A percentile compares a stretch with the other conserved stretches of the same genome.
Conservation (phyloP, 805 yeast genomes). For the Candida manassasensis region DNA sequence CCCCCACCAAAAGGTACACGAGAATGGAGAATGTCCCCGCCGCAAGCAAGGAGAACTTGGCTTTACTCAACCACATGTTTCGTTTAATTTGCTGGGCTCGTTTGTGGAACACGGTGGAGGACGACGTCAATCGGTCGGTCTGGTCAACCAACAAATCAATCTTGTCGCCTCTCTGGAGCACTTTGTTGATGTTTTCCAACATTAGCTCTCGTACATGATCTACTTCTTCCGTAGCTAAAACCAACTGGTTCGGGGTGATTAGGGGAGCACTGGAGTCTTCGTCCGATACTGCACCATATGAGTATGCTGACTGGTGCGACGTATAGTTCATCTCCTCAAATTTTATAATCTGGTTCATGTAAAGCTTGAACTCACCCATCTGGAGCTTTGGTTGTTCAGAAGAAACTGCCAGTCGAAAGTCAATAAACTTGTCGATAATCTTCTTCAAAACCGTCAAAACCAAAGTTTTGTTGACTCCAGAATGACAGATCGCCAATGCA, state of each 20-base stretch:
- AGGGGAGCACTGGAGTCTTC: constrained; percentile 10
- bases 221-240: constrained; percentile 49
- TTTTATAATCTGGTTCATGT: constrained; percentile 53
- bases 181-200: constrained; percentile 68
- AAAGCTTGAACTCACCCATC: constrained; percentile 49
- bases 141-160: constrained; percentile 70
- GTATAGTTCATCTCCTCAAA: constrained; percentile 46
- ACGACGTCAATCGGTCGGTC: constrained; percentile 66
- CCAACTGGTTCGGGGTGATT: constrained; percentile 33
- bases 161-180: constrained; percentile 75
- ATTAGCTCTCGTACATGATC: constrained; percentile 62
- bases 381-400: constrained; percentile 19
- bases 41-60: constrained; percentile 36
- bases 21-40: constrained; percentile 20
- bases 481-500: constrained; percentile 44
- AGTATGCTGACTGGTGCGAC: constrained; percentile 27
- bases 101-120: constrained; percentile 65
- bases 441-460: constrained; percentile 46
- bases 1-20: constrained; percentile 44
- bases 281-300: constrained; percentile 28
- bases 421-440: constrained; percentile 46
- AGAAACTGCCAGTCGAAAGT: constrained; percentile 27
- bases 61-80: constrained; percentile 65
- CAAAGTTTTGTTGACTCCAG: constrained; percentile 40
- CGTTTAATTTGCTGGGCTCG: constrained; percentile 60